phyloP scores from a whole-genome alignment of 257 asterid genomes.

The Knoxia roxburghii region DNA sequence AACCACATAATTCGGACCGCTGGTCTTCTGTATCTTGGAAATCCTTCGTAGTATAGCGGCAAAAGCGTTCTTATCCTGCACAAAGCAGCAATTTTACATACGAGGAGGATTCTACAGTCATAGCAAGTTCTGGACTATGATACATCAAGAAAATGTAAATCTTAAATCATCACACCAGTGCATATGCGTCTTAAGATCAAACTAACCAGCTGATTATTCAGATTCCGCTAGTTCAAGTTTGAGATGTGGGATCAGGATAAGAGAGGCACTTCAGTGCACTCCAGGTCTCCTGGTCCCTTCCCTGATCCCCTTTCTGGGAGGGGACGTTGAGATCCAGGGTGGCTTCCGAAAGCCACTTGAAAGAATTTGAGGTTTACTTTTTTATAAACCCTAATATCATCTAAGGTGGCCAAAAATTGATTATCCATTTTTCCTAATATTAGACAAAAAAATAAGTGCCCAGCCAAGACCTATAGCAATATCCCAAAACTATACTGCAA shows the following conservation, averaged over 20 bases:
- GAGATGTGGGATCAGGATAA: no score
- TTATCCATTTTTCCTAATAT: no score
- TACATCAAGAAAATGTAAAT: no score
- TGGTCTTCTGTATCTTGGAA: conserved; percentile 78
- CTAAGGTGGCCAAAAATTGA: neutral
- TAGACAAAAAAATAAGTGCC: neutral
- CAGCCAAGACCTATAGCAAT: neutral
- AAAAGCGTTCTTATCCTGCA: conserved; percentile 87
- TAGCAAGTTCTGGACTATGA: neutral
- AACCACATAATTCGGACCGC: conserved; percentile 56
- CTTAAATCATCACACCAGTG: neutral
- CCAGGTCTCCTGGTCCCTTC: no score
- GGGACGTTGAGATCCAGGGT: no score
- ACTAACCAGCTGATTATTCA: neutral
- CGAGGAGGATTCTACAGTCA: neutral
- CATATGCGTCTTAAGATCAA: neutral
- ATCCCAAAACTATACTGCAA: neutral
- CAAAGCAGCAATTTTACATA: neutral
- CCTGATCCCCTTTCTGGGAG: no score
- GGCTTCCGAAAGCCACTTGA: no score
- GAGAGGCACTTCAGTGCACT: no score
- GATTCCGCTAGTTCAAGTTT: no score
- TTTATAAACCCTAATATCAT: neutral
- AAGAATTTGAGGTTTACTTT: no score
- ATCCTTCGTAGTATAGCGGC: conserved; percentile 74